Evolutionary conservation across 2,329 filamentous ascomycete genomes (phyloP).

Genomic region (Paecilomyces fulvus): DNA sequence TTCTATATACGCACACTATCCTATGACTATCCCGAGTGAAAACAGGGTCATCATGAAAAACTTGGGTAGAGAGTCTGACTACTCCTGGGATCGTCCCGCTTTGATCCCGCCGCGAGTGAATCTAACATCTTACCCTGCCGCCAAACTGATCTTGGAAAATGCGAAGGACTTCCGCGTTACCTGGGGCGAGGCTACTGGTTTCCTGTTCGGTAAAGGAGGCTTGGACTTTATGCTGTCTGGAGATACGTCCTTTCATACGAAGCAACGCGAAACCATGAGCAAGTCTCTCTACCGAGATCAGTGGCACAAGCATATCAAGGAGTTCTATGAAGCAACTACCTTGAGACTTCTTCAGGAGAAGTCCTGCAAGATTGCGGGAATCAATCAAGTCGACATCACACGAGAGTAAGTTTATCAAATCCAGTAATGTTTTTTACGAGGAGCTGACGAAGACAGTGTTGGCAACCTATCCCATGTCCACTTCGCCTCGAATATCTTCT

Average conservation of each 20-base stretch:
- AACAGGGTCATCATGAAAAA: conserved; percentile 62
- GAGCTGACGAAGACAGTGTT: conserved; percentile 20
- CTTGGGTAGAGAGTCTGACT: conserved; percentile 58
- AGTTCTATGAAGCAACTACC: conserved; percentile 58
- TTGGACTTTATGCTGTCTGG: conserved; percentile 51
- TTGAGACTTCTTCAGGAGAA: conserved; percentile 56
- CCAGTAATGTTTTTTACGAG: neutral
- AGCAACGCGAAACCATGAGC: conserved; percentile 47
- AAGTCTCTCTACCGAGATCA: conserved; percentile 53
- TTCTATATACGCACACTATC: conserved; percentile 75
- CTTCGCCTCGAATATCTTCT: conserved; percentile 47
- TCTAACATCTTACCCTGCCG: conserved; percentile 53
- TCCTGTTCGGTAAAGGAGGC: conserved; percentile 52
- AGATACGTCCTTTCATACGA: conserved; percentile 41
- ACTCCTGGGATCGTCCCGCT: conserved; percentile 58
- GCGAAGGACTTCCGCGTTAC: conserved; percentile 54
- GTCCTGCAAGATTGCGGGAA: conserved; percentile 53
- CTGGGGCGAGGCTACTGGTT: conserved; percentile 57
- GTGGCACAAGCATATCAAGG: conserved; percentile 55
- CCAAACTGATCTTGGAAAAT: conserved; percentile 54
- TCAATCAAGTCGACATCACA: conserved; percentile 62
- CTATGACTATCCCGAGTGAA: conserved; percentile 61
- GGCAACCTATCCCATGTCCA: conserved; percentile 49
- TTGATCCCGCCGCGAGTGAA: conserved; percentile 45
- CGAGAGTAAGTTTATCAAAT: conserved; percentile 37